Conservation (phyloP, 2,329 filamentous ascomycete species). For the Fusarium sarcochroum region DNA sequence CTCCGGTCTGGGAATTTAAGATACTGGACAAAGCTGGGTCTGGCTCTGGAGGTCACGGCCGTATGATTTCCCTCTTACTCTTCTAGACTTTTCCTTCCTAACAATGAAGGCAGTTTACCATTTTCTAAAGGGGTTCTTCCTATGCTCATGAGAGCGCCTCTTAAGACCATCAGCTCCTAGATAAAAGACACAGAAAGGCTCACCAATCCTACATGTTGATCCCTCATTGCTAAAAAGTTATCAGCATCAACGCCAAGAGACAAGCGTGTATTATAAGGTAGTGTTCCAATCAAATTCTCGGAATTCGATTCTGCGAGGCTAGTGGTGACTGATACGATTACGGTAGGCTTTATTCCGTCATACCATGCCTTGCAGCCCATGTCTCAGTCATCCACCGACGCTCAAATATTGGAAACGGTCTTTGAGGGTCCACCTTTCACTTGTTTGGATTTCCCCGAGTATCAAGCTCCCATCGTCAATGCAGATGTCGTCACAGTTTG, state of each 20-base stretch:
- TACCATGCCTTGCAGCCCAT: neutral
- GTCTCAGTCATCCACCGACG: neutral
- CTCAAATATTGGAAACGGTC: neutral
- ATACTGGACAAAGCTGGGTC: too few species aligned
- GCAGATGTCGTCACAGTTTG: neutral
- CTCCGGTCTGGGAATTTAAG: too few species aligned
- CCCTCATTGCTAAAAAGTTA: neutral
- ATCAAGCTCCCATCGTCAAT: too few species aligned
- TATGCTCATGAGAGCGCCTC: too few species aligned
- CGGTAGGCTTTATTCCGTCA: neutral
- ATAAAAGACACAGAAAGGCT: too few species aligned
- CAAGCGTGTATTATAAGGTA: neutral
- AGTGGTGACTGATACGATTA: neutral
- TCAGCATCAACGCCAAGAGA: neutral
- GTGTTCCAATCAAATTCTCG: neutral
- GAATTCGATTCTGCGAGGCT: neutral
- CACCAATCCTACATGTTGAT: too few species aligned
- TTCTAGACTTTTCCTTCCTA: too few species aligned
- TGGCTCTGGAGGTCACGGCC: too few species aligned
- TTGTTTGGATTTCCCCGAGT: conserved; percentile 7
- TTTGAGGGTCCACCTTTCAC: neutral
- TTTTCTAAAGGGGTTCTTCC: too few species aligned
- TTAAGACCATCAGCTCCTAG: too few species aligned
- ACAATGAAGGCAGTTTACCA: too few species aligned
- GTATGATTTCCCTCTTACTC: too few species aligned